Evolutionary conservation across 2,329 filamentous ascomycete genomes (phyloP).

Genomic region (Fusarium sp.): DNA sequence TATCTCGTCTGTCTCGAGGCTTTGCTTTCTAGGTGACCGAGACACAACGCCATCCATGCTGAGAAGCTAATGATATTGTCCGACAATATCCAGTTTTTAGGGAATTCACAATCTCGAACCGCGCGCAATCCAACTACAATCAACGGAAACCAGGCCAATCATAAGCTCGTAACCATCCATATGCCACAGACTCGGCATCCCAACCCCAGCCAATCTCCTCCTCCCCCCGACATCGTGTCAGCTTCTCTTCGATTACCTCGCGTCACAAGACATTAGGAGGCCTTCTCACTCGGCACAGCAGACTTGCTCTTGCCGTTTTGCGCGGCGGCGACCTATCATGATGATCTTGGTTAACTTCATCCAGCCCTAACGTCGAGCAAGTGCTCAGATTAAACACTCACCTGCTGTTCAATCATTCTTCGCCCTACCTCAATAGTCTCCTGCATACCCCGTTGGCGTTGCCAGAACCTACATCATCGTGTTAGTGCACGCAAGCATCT

Average conservation of each 20-base stretch:
- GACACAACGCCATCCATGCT: not conserved
- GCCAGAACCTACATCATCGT: conserved; percentile 68
- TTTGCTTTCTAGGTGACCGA: conserved; percentile 9
- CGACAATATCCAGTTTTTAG: conserved; percentile 8
- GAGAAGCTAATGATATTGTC: not conserved
- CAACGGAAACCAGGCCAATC: conserved; percentile 23
- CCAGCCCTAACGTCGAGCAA: not conserved
- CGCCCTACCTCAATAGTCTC: conserved; percentile 73
- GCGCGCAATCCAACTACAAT: conserved; percentile 8
- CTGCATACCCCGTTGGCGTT: conserved; percentile 70
- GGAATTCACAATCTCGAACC: conserved; percentile 20
- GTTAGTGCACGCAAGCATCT: conserved; percentile 38
- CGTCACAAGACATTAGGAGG: conserved; percentile 16
- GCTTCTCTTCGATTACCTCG: not conserved
- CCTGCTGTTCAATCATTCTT: conserved; percentile 67
- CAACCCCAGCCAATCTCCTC: not conserved
- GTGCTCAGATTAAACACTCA: conserved; percentile 25
- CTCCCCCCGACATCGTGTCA: not conserved
- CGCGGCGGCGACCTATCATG: conserved; percentile 27
- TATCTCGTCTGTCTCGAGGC: not conserved
- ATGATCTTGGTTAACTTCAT: conserved; percentile 17
- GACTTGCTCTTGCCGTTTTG: conserved; percentile 34
- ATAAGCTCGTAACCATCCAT: conserved; percentile 32
- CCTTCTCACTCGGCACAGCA: conserved; percentile 43
- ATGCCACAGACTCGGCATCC: conserved; percentile 11